Conservation (phyloP, 768 basidiomycete species). For the Candolleomyces efflorescens region DNA sequence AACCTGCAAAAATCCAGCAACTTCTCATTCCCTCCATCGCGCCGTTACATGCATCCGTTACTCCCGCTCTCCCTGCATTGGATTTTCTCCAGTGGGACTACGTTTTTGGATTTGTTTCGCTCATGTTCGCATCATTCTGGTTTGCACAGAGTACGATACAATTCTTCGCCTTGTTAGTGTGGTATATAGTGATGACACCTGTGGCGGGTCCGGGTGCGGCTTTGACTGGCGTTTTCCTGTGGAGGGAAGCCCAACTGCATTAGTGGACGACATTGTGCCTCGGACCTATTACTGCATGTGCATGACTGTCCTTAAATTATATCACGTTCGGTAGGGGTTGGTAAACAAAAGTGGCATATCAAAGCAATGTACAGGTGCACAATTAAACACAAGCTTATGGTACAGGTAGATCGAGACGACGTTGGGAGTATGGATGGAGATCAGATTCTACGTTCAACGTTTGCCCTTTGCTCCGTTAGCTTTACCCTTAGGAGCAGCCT, state of each 20-base stretch:
- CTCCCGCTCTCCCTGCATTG: conserved; percentile 19
- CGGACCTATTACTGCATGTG: too few species aligned
- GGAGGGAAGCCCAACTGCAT: conserved; percentile 36
- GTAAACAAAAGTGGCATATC: background rate
- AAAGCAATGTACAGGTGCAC: background rate
- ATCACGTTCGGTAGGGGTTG: too few species aligned
- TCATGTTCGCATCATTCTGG: conserved; percentile 46
- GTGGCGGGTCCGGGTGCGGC: conserved; percentile 50
- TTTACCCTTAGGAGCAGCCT: conserved; percentile 28
- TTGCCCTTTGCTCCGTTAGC: conserved; percentile 18
- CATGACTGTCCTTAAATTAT: too few species aligned
- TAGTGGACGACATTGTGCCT: too few species aligned
- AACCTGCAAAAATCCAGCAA: conserved; percentile 25
- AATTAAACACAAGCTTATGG: conserved; percentile 4
- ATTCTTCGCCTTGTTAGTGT: conserved; percentile 30
- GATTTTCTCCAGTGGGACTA: conserved; percentile 53
- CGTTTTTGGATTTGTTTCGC: conserved; percentile 33
- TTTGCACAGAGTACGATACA: conserved; percentile 32
- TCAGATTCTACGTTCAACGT: background rate
- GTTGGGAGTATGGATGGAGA: too few species aligned
- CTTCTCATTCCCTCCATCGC: conserved; percentile 34
- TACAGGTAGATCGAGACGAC: background rate
- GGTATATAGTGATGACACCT: conserved; percentile 39
- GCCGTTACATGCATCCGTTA: conserved; percentile 20
- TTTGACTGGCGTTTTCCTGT: conserved; percentile 41